Evolutionary conservation across 2,329 filamentous ascomycete genomes (phyloP), one percentile per base, ranked within the genome.

Genomic region (Xylariaceae sp.): DNA sequence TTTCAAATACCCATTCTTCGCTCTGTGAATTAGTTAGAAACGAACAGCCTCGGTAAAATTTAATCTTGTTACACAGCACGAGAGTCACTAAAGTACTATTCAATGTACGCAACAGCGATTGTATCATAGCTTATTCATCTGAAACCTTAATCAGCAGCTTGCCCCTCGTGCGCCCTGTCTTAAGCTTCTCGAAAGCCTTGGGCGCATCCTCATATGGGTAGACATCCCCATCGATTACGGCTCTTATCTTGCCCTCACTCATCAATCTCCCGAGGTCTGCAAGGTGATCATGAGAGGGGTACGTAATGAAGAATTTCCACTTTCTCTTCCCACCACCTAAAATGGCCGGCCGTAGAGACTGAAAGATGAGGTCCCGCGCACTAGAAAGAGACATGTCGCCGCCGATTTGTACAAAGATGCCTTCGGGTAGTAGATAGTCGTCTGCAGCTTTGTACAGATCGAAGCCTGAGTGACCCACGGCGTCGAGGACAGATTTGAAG

Each of bases 141-240:
- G 57, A 52, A n/a, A 58, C 60, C 51, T 57, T 56, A 11, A 74
- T 56, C 22, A 87, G 72, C 56, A 88, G 68, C 69, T 88, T 88
- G 0, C 84, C 85, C 55, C 69, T 78, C 1, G 78, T 73, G 33
- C 77, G 73, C 0, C 78, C 78, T 0, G 71, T 77, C 69, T 79
- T 83, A 60, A 87, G 62, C 62, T 75, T 82, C 64, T 78, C 75
- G 66, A 80, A 83, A 2, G 82, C 84, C 61, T 78, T 74, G 1
- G 76, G 74, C 2, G 74, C 77, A 50, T 86, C 75, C 42, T 81
- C 79, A 62, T 82, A 81, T 11, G 73, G 69, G 60, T 78, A 84
- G 2, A 71, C 70, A 52, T 76, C 71, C 3, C 54, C 54, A 61
- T 86, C 84, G 41, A 87, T 67, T 0, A 83, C 73, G 1, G 75